Percentiles rank a stretch among this genome's conserved stretches.
Evolutionary conservation across 495 filamentous ascomycete genomes (phyloP).

Genomic region (Halenospora varia): DNA sequence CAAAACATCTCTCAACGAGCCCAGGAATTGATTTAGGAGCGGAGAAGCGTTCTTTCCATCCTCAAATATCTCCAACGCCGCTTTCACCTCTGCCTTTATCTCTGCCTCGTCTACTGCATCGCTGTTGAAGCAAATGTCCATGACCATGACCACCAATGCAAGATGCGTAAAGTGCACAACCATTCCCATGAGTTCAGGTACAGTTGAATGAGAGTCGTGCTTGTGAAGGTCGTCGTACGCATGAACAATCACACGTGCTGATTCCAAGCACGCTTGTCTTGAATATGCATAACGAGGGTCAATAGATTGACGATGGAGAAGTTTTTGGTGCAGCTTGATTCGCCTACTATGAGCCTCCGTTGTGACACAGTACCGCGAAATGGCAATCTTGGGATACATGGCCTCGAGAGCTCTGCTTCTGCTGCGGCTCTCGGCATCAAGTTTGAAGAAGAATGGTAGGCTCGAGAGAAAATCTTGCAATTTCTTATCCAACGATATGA

Average conservation of each 20-base stretch:
- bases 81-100: conserved; percentile 22
- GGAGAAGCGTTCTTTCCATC: conserved; percentile 14
- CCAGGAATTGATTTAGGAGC: conserved; percentile 13
- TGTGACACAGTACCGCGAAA: conserved; percentile 37
- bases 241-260: conserved; percentile 42
- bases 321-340: conserved; percentile 37
- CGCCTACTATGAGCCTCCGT: conserved; percentile 39
- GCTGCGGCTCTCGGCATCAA: conserved; percentile 31
- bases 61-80: conserved; percentile 21
- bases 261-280: conserved; percentile 36
- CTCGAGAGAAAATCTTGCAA: conserved; percentile 27
- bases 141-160: conserved; percentile 28
- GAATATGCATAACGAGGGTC: conserved; percentile 43
- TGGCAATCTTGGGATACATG: conserved; percentile 34
- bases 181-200: conserved; percentile 23
- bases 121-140: conserved; percentile 27
- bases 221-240: conserved; percentile 30
- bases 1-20: conserved; percentile 21
- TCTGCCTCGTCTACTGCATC: conserved; percentile 11
- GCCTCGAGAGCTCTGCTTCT: conserved; percentile 32
- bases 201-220: conserved; percentile 10
- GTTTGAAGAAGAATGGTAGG: conserved; percentile 28
- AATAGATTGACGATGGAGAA: conserved; percentile 26
- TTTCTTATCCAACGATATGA: conserved; percentile 34
- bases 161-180: conserved; percentile 26